A percentile compares a stretch with the other conserved stretches of the same genome.
Conservation (phyloP, 2,329 filamentous ascomycete species). For the Clonostachys rosea region DNA sequence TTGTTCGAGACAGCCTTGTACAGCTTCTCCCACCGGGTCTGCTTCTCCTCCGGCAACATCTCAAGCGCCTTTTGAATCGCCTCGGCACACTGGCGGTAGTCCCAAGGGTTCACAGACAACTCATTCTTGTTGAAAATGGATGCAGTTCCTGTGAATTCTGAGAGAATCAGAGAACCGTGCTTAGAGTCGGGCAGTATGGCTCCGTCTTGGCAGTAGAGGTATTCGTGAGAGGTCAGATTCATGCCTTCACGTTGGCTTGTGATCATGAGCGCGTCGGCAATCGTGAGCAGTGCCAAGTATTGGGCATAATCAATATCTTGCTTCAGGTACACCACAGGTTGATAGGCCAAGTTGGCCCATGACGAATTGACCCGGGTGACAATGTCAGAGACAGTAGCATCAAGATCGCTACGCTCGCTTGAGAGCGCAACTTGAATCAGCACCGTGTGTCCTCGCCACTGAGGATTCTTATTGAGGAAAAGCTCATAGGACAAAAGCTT, state of each 20-base stretch:
- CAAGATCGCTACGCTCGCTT: constrained; percentile 81
- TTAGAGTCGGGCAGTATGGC: constrained; percentile 65
- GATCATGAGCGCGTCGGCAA: constrained; percentile 90
- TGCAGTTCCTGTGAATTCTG: constrained; percentile 90
- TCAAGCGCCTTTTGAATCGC: constrained; percentile 81
- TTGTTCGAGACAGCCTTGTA: constrained; percentile 72
- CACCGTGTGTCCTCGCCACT: constrained; percentile 84
- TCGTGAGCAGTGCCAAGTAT: constrained; percentile 85
- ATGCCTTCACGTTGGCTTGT: constrained; percentile 94
- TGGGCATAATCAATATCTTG: constrained; percentile 92
- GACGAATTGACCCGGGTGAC: constrained; percentile 90
- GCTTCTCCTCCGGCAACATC: constrained; percentile 72
- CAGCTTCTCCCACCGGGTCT: constrained; percentile 68
- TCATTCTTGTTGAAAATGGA: constrained; percentile 79
- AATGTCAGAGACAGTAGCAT: constrained; percentile 87
- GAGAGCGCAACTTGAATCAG: constrained; percentile 93
- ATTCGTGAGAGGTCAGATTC: constrained; percentile 95
- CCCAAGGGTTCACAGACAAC: constrained; percentile 90
- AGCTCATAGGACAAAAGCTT: constrained; percentile 90
- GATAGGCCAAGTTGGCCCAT: constrained; percentile 86
- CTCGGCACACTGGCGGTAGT: constrained; percentile 82
- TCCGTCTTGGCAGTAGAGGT: constrained; percentile 88
- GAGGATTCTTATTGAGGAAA: constrained; percentile 88
- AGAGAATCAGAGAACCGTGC: constrained; percentile 84
- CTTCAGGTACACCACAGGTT: constrained; percentile 88